Evolutionary conservation across 2,329 filamentous ascomycete genomes (phyloP), one percentile per base, ranked within the genome.

Genomic region (Penicillium thymicola): DNA sequence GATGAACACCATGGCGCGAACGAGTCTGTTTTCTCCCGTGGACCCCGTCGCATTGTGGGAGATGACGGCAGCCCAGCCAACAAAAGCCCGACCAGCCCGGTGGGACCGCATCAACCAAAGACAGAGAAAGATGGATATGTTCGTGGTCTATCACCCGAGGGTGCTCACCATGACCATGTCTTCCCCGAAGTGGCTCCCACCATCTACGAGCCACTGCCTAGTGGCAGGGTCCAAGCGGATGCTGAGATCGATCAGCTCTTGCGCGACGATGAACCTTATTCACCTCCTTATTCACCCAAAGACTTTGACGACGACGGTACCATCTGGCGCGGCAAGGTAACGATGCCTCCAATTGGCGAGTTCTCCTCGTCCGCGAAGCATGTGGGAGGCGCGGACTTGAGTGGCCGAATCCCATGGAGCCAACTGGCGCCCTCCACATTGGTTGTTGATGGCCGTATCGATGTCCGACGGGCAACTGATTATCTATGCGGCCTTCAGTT

Each of bases 191-290:
- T 73, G 16, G 67, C 75, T 27, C 65, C 68, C 28, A 70, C 75
- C 43, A 70, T 75, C 36, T 71, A 71, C 37, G 72, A 75, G 49
- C 72, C 70, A 46, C 57, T 72, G 18, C 67, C 81, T 62, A 79
- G 82, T 49, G 71, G 74, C 56, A 73, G 82, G 67, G 73, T 79
- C 61, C 65, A 78, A 69, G 85, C 89, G 14, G 93, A 99, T 72
- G 84, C 89, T 3, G 94, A 97, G 58, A 90, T 99, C 21, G 94
- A 99, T 71, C 85, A 91, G 40, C 80, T 99, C 64, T 83, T 97
- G 8, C 85, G 92, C 66, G 91, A 89, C 58, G 86, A 96, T 58
- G 89, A 90, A 54, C 86, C 87, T 28, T 89, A 89, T 45, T 92
- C 89, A 2, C 89, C 89, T 2, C 89, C 89, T 0, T 96, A 96